Evolutionary conservation across 2,329 filamentous ascomycete species (phyloP), one percentile per base, ranked within the genome.

Genomic region (Aspergillus novoparasiticus): DNA sequence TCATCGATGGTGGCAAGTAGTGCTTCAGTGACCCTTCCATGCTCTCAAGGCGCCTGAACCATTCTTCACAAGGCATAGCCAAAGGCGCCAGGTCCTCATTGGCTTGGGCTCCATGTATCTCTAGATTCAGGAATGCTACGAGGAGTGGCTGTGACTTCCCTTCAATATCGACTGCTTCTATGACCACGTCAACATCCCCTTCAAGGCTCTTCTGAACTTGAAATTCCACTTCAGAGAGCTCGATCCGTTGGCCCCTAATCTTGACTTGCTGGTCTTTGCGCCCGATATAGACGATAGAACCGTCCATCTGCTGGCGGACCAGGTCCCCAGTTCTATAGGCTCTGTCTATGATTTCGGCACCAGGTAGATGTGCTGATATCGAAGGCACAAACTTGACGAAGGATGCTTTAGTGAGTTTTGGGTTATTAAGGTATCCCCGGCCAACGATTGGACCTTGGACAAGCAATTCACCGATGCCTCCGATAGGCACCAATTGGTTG

Each of bases 371-470:
- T 41, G 30, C 46, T 30, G 30, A 30, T 30, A 51, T 28, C 58
- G 63, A 2, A 23, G n/a, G 48, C 34, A 59, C 68, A 72, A 9
- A 62, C 36, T 4, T 69, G 71, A 10, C 62, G 58, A 1, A 65
- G 46, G 71, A 68, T 58, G 72, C 16, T 41, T 41, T 57, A 58
- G 76, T 79, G 54, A 71, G 71, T 6, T 67, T 66, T 9, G 62
- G 62, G 36, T 75, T 69, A 21, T 72, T 68, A 0, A 80, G 62
- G 61, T 80, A 80, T 8, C 68, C 74, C 2, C 69, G 67, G 8
- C 69, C 75, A 1, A 80, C 56, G 1, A 66, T 66, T 3, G 68
- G 75, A 11, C 76, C 76, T 46, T 75, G 70, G 10, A 79, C 60
- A 3, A 75, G 60, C 2, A 79, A 63, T 53, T 70, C 68, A 4